Evolutionary conservation across 495 filamentous ascomycete genomes (phyloP), one percentile per base, ranked within the genome.

Genomic region (Penicillium macrosclerotiorum): DNA sequence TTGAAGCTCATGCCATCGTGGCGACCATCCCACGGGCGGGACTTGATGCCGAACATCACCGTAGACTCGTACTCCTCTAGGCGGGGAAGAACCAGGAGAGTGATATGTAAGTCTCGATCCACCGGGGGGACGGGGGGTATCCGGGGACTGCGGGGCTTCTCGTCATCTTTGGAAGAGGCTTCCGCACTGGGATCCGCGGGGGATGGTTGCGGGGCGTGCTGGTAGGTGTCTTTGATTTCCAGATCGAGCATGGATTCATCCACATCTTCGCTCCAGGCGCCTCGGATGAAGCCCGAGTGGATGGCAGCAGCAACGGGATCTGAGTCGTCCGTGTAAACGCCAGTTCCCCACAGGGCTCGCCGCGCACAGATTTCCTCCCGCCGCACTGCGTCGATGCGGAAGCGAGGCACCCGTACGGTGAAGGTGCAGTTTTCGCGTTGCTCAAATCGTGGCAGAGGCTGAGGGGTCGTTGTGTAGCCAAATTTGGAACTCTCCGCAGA

Each of bases 251-350:
- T 69, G 14, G 74, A 73, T n/a, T 65, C 61, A 48, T 85, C 80
- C 2, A 92, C 82, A 30, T 88, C 86, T 1, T 87, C 80, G 13
- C 81, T 78, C 85, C 90, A 95, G 47, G 87, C 88, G 19, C 92
- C 93, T 8, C 86, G 82, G 45, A 98, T 85, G 79, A 86, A 96
- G 7, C 94, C 94, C 11, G 84, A 81, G 64, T 98, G 93, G 45
- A 97, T 93, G 44, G 92, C 90, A 3, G 90, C 91, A 0, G 91
- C 94, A 37, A 98, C 77, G 4, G 90, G 80, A 60, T 98, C 94
- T 0, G 90, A 95, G 68, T 98, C 94, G 54, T 97, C 94, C 0
- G 90, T 95, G 63, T 98, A 97, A 5, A 97, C 75, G 14, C 90
- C 89, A 0, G 89, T 91, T 8, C 93, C 93, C 91, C 91, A 98